phyloP scores from a whole-genome alignment of 1,284 basidiomycete genomes.

The Coniophora puteana region DNA sequence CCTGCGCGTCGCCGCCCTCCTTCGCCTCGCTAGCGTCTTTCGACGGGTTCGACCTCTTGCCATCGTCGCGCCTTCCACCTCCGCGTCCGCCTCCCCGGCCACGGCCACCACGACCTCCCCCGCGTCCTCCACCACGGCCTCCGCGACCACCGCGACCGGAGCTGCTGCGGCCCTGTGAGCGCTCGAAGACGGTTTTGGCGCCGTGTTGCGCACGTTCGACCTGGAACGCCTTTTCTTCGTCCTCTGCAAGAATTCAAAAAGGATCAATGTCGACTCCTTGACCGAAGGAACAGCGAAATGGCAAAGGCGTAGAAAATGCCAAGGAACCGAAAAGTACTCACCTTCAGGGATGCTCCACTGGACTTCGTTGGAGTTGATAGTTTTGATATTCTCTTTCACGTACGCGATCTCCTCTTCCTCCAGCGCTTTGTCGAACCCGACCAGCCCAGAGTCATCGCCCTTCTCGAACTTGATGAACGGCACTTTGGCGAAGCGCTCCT shows the following conservation, averaged over 20 bases:
- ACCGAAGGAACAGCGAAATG: not conserved
- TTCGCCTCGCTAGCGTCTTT: slow-evolving; percentile 15
- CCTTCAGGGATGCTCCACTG: slow-evolving; percentile 60
- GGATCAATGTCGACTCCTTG: slow-evolving; percentile 2
- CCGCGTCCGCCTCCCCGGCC: slow-evolving; percentile 32
- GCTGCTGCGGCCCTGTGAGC: slow-evolving; percentile 22
- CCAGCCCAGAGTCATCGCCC: slow-evolving; percentile 61
- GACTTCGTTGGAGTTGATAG: slow-evolving; percentile 58
- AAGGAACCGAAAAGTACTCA: slow-evolving; percentile 26
- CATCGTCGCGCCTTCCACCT: slow-evolving; percentile 20
- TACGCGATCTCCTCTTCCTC: slow-evolving; percentile 64
- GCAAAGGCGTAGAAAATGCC: not conserved
- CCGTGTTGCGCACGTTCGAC: slow-evolving; percentile 67
- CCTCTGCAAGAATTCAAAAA: slow-evolving; percentile 35
- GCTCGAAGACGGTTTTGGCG: slow-evolving; percentile 46
- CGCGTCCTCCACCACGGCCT: slow-evolving; percentile 37
- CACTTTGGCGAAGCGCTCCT: slow-evolving; percentile 72
- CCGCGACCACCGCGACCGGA: slow-evolving; percentile 34
- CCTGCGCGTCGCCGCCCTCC: slow-evolving; percentile 31
- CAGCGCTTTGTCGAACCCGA: slow-evolving; percentile 71
- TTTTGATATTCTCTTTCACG: slow-evolving; percentile 59
- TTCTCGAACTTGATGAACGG: slow-evolving; percentile 70
- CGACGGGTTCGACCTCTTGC: slow-evolving; percentile 18
- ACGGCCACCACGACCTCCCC: slow-evolving; percentile 42
- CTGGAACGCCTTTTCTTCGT: slow-evolving; percentile 65